Base-by-base conservation (phyloP, 75 land plant species). In the Pinus taeda region DNA sequence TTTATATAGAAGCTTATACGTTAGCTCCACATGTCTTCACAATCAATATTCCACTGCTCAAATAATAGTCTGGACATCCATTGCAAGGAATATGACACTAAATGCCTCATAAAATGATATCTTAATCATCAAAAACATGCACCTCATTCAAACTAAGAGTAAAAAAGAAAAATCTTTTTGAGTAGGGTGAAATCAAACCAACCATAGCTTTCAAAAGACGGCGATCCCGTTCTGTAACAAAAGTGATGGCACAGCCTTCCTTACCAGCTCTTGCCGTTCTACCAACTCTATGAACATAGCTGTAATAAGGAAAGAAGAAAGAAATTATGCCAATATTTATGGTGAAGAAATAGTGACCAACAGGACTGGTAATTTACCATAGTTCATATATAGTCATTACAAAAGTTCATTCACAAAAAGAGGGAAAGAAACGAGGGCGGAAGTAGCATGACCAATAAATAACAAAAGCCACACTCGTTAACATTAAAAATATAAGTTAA, bases 231-330 rank as follows among this genome's bases (percentile, higher is more conserved):
- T 94, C 99, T 39, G 99, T 83, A 26, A 92, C 88, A 78, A 97
- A 92, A 18, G 99, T 97, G n/a, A 97, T 89, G 79, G 98, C 98
- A 90, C 89, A 92, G 67, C 99, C 99, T 82, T 91, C 84, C 75
- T 88, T 79, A 15, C 99, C 99, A 86, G 98, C 98, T 84, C 99
- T 90, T 74, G 99, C 99, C 63, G 99, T 97, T 62, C 99, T 89
- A 36, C 99, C 99, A 17, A 97, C 99, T 75, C 99, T 85, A 84
- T 97, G 99, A 80, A 97, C 90, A 80, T 97, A 97, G 56, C 99
- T 96, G 89, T 77, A 83, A n/a, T 60, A 75, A 75, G 15, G 22
- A 70, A 30, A 75, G 30, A 14, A 22, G 4, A 6, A 73, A 73
- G 1, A 15, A 15, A 22, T 7, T 74, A 74, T 15, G 11, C 21